Evolutionary conservation across 192 early-diverging fungal species (phyloP).

Genomic region (Backusella mclennaniae): DNA sequence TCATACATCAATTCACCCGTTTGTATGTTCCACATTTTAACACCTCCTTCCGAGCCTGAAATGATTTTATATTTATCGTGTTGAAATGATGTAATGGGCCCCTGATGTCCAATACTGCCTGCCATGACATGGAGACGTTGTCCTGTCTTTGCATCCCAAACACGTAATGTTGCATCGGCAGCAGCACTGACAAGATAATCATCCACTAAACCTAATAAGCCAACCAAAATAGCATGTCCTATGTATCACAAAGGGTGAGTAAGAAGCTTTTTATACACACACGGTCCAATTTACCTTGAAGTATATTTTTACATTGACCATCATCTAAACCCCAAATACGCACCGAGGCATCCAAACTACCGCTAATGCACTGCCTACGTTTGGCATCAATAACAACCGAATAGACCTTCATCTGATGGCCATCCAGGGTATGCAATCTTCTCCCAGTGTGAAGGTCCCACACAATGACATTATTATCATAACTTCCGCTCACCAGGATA

Average conservation of each 20-base stretch:
- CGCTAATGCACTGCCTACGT: constrained; percentile 81
- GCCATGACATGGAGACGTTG: constrained; percentile 60
- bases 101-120: constrained; percentile 62
- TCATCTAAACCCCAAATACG: constrained; percentile 89
- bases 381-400: constrained; percentile 85
- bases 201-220: constrained; percentile 83
- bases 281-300: constrained; percentile 83
- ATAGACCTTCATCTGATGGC: constrained; percentile 94
- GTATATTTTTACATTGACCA: constrained; percentile 71
- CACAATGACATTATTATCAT: constrained; percentile 85
- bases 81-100: constrained; percentile 97
- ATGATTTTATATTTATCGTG: constrained; percentile 90
- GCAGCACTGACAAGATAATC: constrained; percentile 90
- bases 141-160: constrained; percentile 79
- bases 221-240: constrained; percentile 92
- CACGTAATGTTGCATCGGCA: constrained; percentile 88
- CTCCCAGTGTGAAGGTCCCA: constrained; percentile 83
- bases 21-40: constrained; percentile 93
- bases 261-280: constrained; percentile 57
- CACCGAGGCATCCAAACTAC: constrained; percentile 92
- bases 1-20: constrained; percentile 84
- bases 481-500: constrained; percentile 86
- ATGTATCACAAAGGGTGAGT: constrained; percentile 26
- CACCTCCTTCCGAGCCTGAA: constrained; percentile 86
- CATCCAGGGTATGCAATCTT: constrained; percentile 64